Conservation (phyloP, 2,329 filamentous ascomycete genomes). For the Apiospora koreana region DNA sequence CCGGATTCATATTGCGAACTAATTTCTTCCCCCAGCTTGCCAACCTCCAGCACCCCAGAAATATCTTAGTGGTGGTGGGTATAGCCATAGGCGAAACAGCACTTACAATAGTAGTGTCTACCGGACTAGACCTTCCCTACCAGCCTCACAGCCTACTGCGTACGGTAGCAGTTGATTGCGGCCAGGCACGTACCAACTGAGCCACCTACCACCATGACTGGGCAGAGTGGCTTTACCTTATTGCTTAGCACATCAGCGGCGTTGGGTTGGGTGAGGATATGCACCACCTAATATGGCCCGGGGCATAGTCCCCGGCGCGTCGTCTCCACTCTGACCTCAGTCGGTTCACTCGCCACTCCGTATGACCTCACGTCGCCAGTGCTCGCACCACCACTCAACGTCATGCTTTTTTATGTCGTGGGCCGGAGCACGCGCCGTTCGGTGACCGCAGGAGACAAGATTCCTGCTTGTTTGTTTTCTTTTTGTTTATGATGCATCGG, state of each 20-base stretch:
- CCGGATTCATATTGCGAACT: neutral
- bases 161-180: neutral
- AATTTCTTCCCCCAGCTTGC: neutral
- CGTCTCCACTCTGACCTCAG: neutral
- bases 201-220: neutral
- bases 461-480: too few relatives aligned
- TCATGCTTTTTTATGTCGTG: neutral
- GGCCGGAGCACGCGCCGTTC: neutral
- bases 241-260: neutral
- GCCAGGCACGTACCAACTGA: neutral
- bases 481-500: too few relatives aligned
- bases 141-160: too few relatives aligned
- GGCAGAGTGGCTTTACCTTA: too few relatives aligned
- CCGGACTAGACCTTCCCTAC: neutral
- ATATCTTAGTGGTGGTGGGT: neutral
- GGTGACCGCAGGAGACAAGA: neutral
- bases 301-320: neutral
- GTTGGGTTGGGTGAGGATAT: neutral
- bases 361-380: neutral
- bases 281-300: neutral
- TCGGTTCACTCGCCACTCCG: neutral
- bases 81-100: neutral
- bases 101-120: neutral
- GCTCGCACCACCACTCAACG: neutral
- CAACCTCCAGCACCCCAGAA: neutral